A percentile compares a stretch with the other conserved stretches of the same genome.
Conservation (phyloP, 83 land plant species). For the Thuja plicata region DNA sequence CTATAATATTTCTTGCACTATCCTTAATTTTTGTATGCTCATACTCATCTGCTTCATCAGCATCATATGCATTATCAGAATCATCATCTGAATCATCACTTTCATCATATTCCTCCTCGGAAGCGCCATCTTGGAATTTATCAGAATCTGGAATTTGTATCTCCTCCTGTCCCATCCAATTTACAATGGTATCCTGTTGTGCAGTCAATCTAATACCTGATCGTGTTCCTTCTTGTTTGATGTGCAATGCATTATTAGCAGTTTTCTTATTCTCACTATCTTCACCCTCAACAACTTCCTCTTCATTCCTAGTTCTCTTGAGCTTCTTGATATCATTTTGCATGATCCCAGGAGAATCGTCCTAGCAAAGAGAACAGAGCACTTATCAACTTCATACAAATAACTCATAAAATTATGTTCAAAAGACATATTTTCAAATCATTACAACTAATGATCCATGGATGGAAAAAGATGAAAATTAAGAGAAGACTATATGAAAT, state of each 20-base stretch:
- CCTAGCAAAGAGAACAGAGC: constrained; percentile 15
- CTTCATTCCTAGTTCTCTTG: constrained; percentile 24
- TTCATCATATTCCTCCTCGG: constrained; percentile 29
- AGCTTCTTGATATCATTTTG: constrained; percentile 20
- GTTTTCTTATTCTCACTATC: not conserved
- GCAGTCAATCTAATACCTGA: not conserved
- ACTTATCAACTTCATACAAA: not conserved
- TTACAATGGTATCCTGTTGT: constrained; percentile 26
- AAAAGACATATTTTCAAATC: not conserved
- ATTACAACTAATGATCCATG: not conserved
- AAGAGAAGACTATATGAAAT: not conserved
- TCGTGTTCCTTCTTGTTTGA: constrained; percentile 9
- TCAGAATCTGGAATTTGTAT: constrained; percentile 28
- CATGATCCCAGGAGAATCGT: constrained; percentile 11
- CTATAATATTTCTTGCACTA: not conserved
- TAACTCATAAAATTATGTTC: not conserved
- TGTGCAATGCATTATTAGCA: constrained; percentile 1
- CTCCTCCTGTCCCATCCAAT: constrained; percentile 56
- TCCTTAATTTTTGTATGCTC: not conserved
- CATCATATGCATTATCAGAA: constrained; percentile 25
- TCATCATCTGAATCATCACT: constrained; percentile 42
- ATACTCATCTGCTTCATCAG: constrained; percentile 12
- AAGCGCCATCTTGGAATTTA: constrained; percentile 31
- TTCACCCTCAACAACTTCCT: constrained; percentile 13
- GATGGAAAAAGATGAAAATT: not conserved